These are phyloP conservation scores for Sporothrix schenckii DNA, from an alignment of 2,329 filamentous ascomycete species.

Conservation along the genomic window DNA sequence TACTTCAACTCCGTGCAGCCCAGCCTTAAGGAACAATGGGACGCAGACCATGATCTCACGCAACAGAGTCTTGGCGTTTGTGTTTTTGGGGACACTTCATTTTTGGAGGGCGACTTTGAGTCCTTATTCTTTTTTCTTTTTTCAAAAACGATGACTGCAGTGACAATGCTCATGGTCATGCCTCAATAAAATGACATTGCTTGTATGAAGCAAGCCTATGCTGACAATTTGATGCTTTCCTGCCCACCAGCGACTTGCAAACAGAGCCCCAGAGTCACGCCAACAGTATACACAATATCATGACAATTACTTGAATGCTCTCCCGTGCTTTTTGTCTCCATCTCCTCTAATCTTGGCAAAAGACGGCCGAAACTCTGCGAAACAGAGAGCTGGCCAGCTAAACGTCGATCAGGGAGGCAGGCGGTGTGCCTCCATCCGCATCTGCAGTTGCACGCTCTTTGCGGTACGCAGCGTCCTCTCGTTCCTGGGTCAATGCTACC, in stretches of 20 bases:
- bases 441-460: conserved; percentile 3
- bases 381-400: conserved; percentile 38
- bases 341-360: conserved; percentile 28
- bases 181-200: no score
- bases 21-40: neutral
- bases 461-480: neutral
- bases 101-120: no score
- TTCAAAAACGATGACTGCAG: no score
- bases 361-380: conserved; percentile 39
- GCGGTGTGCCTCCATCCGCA: neutral
- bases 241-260: no score
- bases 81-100: neutral
- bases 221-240: no score
- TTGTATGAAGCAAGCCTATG: no score
- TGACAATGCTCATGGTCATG: no score
- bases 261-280: no score
- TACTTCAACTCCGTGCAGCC: conserved; percentile 21
- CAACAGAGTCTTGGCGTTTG: conserved; percentile 25
- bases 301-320: neutral
- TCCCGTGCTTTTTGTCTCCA: neutral
- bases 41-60: conserved; percentile 26
- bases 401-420: conserved; percentile 40
- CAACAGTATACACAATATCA: neutral
- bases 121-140: no score
- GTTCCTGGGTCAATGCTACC: neutral